Evolutionary conservation across 2,329 filamentous ascomycete species (phyloP), one percentile per base, ranked within the genome.

Genomic region (Xylaria sp.): DNA sequence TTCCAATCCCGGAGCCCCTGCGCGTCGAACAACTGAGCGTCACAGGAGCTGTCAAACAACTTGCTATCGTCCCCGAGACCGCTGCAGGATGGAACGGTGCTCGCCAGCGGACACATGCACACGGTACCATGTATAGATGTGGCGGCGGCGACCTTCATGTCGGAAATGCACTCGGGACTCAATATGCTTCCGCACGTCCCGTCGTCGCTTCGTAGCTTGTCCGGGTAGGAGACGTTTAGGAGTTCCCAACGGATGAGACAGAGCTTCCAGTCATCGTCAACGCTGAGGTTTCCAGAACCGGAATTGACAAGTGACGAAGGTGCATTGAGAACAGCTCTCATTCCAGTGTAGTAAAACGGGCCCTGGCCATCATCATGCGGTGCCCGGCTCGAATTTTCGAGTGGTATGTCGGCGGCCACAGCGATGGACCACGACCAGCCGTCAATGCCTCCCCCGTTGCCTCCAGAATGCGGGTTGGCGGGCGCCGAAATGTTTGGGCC

Each of bases 391-490:
- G 57, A 60, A 24, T 36, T 50, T 7, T 51, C 30, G 45, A 50
- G 27, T 7, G 57, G 42, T 36, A 61, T 3, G 21, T 61, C 58
- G 12, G 58, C 58, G 1, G 58, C 45, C 21, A 61, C 47, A 3
- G 11, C 19, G 32, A 61, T 61, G 21, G 47, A 53, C 47, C 58
- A 61, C n/a, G 32, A 53, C 58, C 58, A 61, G 32, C 48, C 30
- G 19, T 42, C 32, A 36, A 36, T 32, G 4, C n/a, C 36, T 2
- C 14, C 6, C 7, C 9, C 32, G 9, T 34, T 34, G 4, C 4
- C 32, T 9, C 4, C 9, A 34, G 32, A 34, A 34, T 4, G 0
- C 8, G n/a, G n/a, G 0, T 3, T 12, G 1, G n/a, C n/a, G 27
- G n/a, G 8, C 6, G 48, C 32, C 17, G 47, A 39, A 19, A 42